These are phyloP conservation scores for Chaetothyriales sp. DNA, from an alignment of 2,329 filamentous ascomycete species.

Conservation along the genomic window DNA sequence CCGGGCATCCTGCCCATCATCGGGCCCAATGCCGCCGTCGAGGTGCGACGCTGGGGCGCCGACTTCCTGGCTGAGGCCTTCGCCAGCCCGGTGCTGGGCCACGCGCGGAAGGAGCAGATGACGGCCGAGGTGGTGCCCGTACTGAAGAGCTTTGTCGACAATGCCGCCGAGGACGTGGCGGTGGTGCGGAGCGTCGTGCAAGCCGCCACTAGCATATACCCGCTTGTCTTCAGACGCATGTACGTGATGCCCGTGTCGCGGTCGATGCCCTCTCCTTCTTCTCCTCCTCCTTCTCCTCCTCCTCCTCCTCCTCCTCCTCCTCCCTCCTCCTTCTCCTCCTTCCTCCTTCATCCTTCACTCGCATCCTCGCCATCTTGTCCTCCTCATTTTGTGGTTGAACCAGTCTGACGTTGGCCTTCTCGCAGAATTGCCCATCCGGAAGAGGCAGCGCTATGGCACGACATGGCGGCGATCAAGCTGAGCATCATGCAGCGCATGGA, in stretches of 20 bases:
- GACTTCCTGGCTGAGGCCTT: conserved; percentile 95
- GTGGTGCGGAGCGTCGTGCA: conserved; percentile 81
- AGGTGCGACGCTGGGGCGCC: conserved; percentile 86
- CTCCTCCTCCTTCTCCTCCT: background rate
- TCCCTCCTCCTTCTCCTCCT: background rate
- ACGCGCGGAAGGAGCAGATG: conserved; percentile 66
- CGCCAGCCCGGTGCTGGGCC: conserved; percentile 69
- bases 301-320: too few species aligned
- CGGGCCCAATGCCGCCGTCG: conserved; percentile 56
- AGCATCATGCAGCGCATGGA: conserved; percentile 86
- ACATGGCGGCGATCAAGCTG: conserved; percentile 77
- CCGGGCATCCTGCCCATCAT: conserved; percentile 88
- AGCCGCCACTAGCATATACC: conserved; percentile 82
- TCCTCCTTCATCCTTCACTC: background rate
- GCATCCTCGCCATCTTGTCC: too few species aligned
- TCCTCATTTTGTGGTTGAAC: background rate
- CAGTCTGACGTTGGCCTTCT: background rate
- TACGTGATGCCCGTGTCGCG: conserved; percentile 41
- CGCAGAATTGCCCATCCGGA: conserved; percentile 70
- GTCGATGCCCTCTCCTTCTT: background rate
- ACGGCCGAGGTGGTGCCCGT: conserved; percentile 65
- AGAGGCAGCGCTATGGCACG: conserved; percentile 71
- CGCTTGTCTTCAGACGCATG: conserved; percentile 84
- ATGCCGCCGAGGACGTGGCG: conserved; percentile 59
- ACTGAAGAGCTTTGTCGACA: conserved; percentile 55